Base-by-base conservation (phyloP, 2,329 filamentous ascomycete species). In the Colletotrichum sp. region DNA sequence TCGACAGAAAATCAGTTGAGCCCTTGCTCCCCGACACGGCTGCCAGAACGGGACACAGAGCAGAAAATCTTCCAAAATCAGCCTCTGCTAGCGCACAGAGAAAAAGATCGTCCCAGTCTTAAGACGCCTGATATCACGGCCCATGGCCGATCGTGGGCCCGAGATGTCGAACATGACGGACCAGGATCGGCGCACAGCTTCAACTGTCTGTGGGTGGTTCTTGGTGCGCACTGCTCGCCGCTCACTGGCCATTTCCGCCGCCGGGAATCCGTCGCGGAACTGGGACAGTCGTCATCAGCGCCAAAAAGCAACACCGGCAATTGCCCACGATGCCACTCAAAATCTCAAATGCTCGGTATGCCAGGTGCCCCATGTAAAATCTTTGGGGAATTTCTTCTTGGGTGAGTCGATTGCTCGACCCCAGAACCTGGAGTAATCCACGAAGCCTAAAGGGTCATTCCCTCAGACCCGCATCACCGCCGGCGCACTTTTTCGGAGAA, bases 181-280 rank as follows among this genome's bases (percentile, higher is more conserved):
- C 74, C 61, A 76, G 74, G 74, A 66, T 76, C 30, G 28, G 65
- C 71, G 74, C 74, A 76, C 65, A 76, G 74, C 66, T 76, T 52
- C 59, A 66, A 76, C 25, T 66, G 74, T 70, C 74, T 74, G 74
- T 76, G 71, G 71, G 71, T 74, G 71, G 32, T 68, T 64, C 32
- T 64, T 32, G n/a, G 39, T 48, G 39, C 39, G 39, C 39, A 48
- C 39, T 72, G 68, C 36, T 72, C 55, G 36, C 48, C 55, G 68
- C 68, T 74, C 48, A 72, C 55, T 72, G 55, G 61, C 55, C 55
- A 57, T 57, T 44, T 69, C n/a, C n/a, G 16, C 32, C 32, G 16
- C 57, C 30, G 57, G 48, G 19, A 55, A 61, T 19, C 67, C 67
- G 59, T 74, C 36, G 44, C 64, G 52, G 36, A 60, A 61, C 34